Evolutionary conservation across 1,284 basidiomycete genomes (phyloP).

Genomic region (Rhodotorula sp.): DNA sequence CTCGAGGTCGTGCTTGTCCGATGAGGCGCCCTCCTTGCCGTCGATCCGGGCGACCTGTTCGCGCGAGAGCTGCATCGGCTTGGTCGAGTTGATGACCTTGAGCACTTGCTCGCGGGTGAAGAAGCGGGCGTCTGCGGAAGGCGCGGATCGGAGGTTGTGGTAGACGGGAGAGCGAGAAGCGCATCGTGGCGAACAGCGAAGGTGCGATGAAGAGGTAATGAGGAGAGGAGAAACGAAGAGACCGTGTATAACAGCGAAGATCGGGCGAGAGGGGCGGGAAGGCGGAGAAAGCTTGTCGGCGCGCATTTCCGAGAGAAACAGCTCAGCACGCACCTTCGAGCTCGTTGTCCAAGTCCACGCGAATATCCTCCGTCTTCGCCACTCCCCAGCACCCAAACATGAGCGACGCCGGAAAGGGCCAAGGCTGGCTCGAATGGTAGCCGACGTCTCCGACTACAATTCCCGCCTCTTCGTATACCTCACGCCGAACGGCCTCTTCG

Average conservation of each 20-base stretch:
- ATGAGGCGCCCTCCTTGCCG: slow-evolving; percentile 48
- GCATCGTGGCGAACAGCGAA: neutral
- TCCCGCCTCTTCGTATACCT: slow-evolving; percentile 94
- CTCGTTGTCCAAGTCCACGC: slow-evolving; percentile 90
- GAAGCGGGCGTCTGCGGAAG: slow-evolving; percentile 73
- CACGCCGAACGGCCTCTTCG: slow-evolving; percentile 88
- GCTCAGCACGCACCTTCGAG: slow-evolving; percentile 65
- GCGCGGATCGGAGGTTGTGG: neutral
- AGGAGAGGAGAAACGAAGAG: too few species aligned
- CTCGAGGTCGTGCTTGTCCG: slow-evolving; percentile 17
- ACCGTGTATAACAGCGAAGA: too few species aligned
- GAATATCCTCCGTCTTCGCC: slow-evolving; percentile 56
- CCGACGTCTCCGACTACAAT: slow-evolving; percentile 76
- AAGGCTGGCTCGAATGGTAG: slow-evolving; percentile 69
- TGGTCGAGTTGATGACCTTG: slow-evolving; percentile 60
- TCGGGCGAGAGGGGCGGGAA: too few species aligned
- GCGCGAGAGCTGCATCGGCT: slow-evolving; percentile 59
- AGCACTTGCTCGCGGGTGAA: slow-evolving; percentile 74
- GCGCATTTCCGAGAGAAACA: neutral
- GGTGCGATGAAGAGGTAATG: neutral
- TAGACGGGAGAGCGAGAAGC: neutral
- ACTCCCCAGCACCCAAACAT: slow-evolving; percentile 43
- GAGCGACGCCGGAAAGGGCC: slow-evolving; percentile 42
- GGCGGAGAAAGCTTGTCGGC: neutral
- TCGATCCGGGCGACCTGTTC: slow-evolving; percentile 64